phyloP scores from a whole-genome alignment of 176 grass and related monocot species.

The Avena insularis region DNA sequence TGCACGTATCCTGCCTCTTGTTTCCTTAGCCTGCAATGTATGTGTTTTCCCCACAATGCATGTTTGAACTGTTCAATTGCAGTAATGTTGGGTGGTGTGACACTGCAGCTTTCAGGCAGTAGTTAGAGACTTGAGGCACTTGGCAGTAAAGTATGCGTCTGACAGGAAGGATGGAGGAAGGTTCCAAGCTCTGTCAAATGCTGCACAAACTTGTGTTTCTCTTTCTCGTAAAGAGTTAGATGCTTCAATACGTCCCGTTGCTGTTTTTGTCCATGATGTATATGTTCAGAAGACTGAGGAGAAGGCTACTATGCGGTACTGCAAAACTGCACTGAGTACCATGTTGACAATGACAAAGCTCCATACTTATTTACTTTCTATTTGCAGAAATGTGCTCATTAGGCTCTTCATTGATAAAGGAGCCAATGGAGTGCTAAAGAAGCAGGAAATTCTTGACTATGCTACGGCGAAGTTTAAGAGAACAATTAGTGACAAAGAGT shows the following conservation, averaged over 20 bases:
- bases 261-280: constrained; percentile 58
- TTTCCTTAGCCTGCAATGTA: not conserved
- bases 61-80: not conserved
- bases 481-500: constrained; percentile 58
- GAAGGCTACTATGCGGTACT: constrained; percentile 40
- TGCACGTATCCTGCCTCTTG: not conserved
- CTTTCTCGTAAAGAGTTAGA: constrained; percentile 48
- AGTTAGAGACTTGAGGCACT: constrained; percentile 59
- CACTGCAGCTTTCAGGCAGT: constrained; percentile 60
- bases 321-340: constrained; percentile 7
- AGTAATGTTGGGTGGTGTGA: constrained; percentile 28
- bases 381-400: constrained; percentile 56
- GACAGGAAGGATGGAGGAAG: constrained; percentile 59
- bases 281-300: constrained; percentile 51
- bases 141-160: constrained; percentile 62
- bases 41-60: not conserved
- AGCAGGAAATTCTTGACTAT: constrained; percentile 56
- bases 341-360: constrained; percentile 28
- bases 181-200: constrained; percentile 53
- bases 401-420: constrained; percentile 45
- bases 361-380: constrained; percentile 18
- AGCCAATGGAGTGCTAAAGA: constrained; percentile 52
- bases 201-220: constrained; percentile 56
- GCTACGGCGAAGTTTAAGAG: constrained; percentile 27
- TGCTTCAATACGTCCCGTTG: constrained; percentile 26